Percentiles rank a stretch among this genome's conserved stretches.
Evolutionary conservation across 2,329 filamentous ascomycete genomes (phyloP).

Genomic region (Neofusicoccum ribis): DNA sequence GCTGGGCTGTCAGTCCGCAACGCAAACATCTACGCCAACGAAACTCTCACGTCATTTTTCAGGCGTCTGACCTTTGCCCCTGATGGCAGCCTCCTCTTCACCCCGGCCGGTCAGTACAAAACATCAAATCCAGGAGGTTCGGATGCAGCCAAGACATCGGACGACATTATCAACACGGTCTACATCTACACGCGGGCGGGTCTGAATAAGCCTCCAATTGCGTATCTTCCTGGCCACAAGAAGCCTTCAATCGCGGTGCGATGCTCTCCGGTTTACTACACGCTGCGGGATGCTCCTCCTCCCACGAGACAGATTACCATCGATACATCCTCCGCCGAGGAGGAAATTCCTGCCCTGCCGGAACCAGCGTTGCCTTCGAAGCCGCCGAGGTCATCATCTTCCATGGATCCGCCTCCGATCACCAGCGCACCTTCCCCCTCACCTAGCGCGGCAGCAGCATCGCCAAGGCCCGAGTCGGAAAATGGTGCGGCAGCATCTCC

Average conservation of each 20-base stretch:
- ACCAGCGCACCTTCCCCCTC: slow-evolving; percentile 55
- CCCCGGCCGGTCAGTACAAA: slow-evolving; percentile 93
- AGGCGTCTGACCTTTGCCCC: slow-evolving; percentile 90
- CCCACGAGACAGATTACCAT: slow-evolving; percentile 88
- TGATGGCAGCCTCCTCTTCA: slow-evolving; percentile 90
- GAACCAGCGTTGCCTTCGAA: slow-evolving; percentile 67
- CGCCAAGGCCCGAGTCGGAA: slow-evolving; percentile 55
- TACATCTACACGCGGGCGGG: slow-evolving; percentile 97
- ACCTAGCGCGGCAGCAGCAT: slow-evolving; percentile 54
- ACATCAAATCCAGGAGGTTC: slow-evolving; percentile 67
- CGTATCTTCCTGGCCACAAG: slow-evolving; percentile 94
- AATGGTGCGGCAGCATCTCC: slow-evolving; percentile 56
- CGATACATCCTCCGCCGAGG: slow-evolving; percentile 86
- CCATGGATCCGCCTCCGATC: slow-evolving; percentile 81
- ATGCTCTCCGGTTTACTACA: slow-evolving; percentile 89
- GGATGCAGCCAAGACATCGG: slow-evolving; percentile 69
- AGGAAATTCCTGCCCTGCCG: slow-evolving; percentile 78
- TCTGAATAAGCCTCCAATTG: slow-evolving; percentile 93
- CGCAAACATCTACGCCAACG: slow-evolving; percentile 89
- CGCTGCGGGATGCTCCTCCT: slow-evolving; percentile 65
- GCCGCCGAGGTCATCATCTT: slow-evolving; percentile 60
- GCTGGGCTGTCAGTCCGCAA: slow-evolving; percentile 68
- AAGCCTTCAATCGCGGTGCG: slow-evolving; percentile 95
- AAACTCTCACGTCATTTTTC: slow-evolving; percentile 97
- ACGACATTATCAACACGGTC: slow-evolving; percentile 93